Percentiles rank a stretch among this genome's conserved stretches.
phyloP scores from a whole-genome alignment of 345 rosid species.

The Kandelia obovata region DNA sequence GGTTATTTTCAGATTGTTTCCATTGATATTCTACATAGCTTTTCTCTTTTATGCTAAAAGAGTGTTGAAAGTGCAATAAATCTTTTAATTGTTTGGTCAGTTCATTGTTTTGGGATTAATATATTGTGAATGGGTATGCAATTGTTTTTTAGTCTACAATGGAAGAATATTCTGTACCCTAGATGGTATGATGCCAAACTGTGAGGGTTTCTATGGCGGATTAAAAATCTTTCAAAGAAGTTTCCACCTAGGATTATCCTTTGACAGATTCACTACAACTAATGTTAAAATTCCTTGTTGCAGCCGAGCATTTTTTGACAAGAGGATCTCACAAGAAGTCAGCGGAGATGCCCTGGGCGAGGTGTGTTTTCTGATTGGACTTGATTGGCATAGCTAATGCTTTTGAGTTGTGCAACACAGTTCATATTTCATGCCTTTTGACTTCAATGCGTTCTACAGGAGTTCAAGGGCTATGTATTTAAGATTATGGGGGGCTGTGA shows the following conservation, averaged over 20 bases:
- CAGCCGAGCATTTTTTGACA: conserved; percentile 65
- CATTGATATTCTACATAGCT: too few relatives aligned
- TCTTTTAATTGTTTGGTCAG: too few relatives aligned
- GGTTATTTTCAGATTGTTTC: too few relatives aligned
- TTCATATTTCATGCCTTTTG: neutral
- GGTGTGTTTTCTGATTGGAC: conserved; percentile 24
- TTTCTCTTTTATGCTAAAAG: too few relatives aligned
- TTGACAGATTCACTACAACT: neutral
- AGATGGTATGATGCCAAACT: neutral
- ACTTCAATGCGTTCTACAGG: conserved; percentile 33
- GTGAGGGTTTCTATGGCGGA: neutral
- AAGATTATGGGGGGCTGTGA: conserved; percentile 95
- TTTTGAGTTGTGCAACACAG: neutral
- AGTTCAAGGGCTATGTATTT: conserved; percentile 82
- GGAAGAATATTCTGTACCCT: too few relatives aligned
- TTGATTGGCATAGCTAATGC: neutral
- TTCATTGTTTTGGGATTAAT: too few relatives aligned
- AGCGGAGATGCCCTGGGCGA: conserved; percentile 73
- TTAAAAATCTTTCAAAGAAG: neutral
- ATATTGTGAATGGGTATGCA: too few relatives aligned
- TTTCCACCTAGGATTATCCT: too few relatives aligned
- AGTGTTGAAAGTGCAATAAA: too few relatives aligned
- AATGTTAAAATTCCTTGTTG: neutral
- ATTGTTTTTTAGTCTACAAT: too few relatives aligned
- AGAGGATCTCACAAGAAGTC: conserved; percentile 82